phyloP scores from a whole-genome alignment of 1,284 basidiomycete species.

The Butyriboletus appendiculatus region DNA sequence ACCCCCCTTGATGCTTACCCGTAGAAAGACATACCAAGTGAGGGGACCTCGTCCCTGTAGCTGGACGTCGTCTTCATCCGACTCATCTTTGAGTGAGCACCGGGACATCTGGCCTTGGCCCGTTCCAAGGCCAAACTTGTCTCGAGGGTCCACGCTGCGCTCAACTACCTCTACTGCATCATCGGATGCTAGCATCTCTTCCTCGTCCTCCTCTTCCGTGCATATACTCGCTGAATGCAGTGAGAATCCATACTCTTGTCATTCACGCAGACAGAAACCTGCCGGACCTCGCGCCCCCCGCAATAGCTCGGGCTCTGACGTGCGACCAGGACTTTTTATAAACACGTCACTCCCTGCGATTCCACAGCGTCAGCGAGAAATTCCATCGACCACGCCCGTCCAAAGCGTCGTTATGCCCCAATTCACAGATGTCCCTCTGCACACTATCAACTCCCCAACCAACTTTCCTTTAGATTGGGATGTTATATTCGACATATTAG shows the following conservation, averaged over 20 bases:
- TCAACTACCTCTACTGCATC: slow-evolving; percentile 26
- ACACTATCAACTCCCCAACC: slow-evolving; percentile 13
- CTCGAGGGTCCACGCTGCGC: slow-evolving; percentile 15
- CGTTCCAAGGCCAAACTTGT: slow-evolving; percentile 11
- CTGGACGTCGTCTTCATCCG: slow-evolving; percentile 23
- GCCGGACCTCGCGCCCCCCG: slow-evolving; percentile 27
- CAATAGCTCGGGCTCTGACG: slow-evolving; percentile 3
- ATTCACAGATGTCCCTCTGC: slow-evolving; percentile 9
- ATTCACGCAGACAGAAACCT: slow-evolving; percentile 21
- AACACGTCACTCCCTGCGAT: slow-evolving; percentile 13
- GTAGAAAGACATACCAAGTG: slow-evolving; percentile 19
- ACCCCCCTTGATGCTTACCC: slow-evolving; percentile 4
- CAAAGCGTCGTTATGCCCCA: slow-evolving; percentile 5
- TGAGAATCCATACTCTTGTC: not conserved
- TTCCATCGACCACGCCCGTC: slow-evolving; percentile 13
- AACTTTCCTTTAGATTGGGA: slow-evolving; percentile 38
- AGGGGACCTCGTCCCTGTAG: slow-evolving; percentile 34
- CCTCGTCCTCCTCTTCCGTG: slow-evolving; percentile 19
- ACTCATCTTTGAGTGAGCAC: slow-evolving; percentile 22
- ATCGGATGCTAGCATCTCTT: slow-evolving; percentile 16
- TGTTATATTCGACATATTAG: slow-evolving; percentile 34
- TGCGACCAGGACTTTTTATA: slow-evolving; percentile 16
- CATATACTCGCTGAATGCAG: slow-evolving; percentile 5
- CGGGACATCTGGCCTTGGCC: slow-evolving; percentile 28
- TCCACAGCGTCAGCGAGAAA: slow-evolving; percentile 10